Conservation (phyloP, 768 basidiomycete species). For the Lactifluus subvellereus region DNA sequence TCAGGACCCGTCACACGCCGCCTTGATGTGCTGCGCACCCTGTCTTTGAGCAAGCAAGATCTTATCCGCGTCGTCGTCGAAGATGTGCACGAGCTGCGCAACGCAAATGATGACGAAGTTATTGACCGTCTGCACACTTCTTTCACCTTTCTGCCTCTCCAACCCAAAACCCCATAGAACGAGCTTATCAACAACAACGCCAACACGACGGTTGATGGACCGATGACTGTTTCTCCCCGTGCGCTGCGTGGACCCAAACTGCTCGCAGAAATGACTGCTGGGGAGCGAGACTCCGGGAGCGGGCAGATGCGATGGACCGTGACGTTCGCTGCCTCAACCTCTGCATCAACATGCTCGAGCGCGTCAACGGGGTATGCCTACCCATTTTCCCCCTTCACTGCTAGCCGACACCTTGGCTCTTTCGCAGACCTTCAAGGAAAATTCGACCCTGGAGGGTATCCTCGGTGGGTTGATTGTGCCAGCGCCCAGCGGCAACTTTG, state of each 20-base stretch:
- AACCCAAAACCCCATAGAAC: slow-evolving; percentile 18
- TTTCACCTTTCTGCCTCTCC: background rate
- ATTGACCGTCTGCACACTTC: slow-evolving; percentile 1
- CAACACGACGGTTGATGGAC: slow-evolving; percentile 32
- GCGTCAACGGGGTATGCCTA: slow-evolving; percentile 70
- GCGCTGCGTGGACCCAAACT: slow-evolving; percentile 31
- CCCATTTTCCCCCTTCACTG: slow-evolving; percentile 16
- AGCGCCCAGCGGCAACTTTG: slow-evolving; percentile 30
- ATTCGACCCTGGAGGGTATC: slow-evolving; percentile 61
- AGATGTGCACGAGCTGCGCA: slow-evolving; percentile 74
- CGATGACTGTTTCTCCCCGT: slow-evolving; percentile 23
- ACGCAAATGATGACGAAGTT: slow-evolving; percentile 40
- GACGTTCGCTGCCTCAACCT: slow-evolving; percentile 72
- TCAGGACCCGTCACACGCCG: slow-evolving; percentile 63
- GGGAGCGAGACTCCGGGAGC: slow-evolving; percentile 41
- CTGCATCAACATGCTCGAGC: slow-evolving; percentile 78
- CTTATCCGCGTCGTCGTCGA: slow-evolving; percentile 86
- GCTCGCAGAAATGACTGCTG: slow-evolving; percentile 44
- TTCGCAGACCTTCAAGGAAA: slow-evolving; percentile 52
- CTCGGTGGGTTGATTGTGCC: slow-evolving; percentile 84
- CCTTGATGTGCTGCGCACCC: slow-evolving; percentile 72
- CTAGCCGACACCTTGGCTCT: background rate
- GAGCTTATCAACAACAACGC: slow-evolving; percentile 29
- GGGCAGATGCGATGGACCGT: slow-evolving; percentile 44
- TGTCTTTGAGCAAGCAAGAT: slow-evolving; percentile 73